Percentiles rank a stretch among this genome's conserved stretches.
Evolutionary conservation across 169 alveolate species (phyloP).

Genomic region (Plasmodium vivax): DNA sequence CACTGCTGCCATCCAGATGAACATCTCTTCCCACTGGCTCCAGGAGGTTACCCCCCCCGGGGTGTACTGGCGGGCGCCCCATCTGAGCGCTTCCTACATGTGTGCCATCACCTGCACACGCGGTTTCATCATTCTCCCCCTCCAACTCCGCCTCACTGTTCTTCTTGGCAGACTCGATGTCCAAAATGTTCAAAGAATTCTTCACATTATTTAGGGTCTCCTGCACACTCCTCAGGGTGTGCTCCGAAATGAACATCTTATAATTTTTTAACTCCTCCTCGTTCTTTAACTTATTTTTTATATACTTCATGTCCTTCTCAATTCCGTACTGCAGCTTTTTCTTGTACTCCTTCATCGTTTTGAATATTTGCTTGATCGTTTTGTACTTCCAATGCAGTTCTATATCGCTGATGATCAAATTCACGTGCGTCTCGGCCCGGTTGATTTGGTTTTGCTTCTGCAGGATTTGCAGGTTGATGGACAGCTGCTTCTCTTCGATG

Average conservation of each 20-base stretch:
- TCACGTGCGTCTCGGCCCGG: slow-evolving; percentile 63
- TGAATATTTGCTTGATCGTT: slow-evolving; percentile 66
- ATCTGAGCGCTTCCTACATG: background rate
- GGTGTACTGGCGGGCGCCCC: background rate
- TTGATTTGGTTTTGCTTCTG: slow-evolving; percentile 70
- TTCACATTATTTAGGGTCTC: slow-evolving; percentile 80
- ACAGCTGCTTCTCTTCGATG: slow-evolving; percentile 61
- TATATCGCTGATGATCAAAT: slow-evolving; percentile 64
- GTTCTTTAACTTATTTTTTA: slow-evolving; percentile 64
- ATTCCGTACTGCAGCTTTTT: slow-evolving; percentile 58
- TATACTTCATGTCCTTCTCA: slow-evolving; percentile 73
- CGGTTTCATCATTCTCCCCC: background rate
- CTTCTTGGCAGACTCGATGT: slow-evolving; percentile 16
- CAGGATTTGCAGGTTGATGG: slow-evolving; percentile 56
- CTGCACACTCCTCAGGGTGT: slow-evolving; percentile 75
- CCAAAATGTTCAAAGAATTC: slow-evolving; percentile 71
- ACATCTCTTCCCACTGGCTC: background rate
- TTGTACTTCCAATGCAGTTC: slow-evolving; percentile 75
- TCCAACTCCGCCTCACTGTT: background rate
- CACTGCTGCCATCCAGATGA: background rate
- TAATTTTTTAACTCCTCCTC: slow-evolving; percentile 67
- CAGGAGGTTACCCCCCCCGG: background rate
- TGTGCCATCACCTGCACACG: background rate
- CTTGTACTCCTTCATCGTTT: slow-evolving; percentile 74
- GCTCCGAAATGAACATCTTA: slow-evolving; percentile 72